A percentile compares a stretch with the other conserved stretches of the same genome.
Evolutionary conservation across 495 filamentous ascomycete species (phyloP).

Genomic region (Letharia columbiana): DNA sequence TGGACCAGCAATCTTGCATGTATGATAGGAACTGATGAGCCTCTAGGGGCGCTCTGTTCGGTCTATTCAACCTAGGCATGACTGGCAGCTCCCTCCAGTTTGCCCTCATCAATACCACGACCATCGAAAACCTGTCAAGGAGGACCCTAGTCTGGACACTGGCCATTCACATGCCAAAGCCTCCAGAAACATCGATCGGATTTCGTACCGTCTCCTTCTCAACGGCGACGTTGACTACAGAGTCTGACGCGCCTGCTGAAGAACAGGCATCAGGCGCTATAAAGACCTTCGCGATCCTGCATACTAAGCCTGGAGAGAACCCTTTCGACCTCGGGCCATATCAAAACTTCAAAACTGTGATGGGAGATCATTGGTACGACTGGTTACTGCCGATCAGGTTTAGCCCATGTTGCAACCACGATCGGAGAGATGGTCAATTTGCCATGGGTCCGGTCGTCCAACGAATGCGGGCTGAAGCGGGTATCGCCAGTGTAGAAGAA

Average conservation of each 20-base stretch:
- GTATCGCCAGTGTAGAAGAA: conserved; percentile 24
- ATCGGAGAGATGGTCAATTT: conserved; percentile 39
- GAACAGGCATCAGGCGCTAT: conserved; percentile 18
- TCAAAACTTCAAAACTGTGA: conserved; percentile 63
- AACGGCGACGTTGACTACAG: conserved; percentile 20
- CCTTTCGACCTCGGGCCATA: conserved; percentile 63
- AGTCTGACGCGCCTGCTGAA: conserved; percentile 14
- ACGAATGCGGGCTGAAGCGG: conserved; percentile 41
- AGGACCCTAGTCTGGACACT: conserved; percentile 58
- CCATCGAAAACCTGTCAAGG: conserved; percentile 65
- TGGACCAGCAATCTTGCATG: conserved; percentile 14
- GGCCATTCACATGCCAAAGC: conserved; percentile 59
- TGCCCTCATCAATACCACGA: conserved; percentile 62
- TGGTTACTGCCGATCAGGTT: conserved; percentile 64
- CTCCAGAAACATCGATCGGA: conserved; percentile 34
- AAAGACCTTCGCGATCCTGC: conserved; percentile 67
- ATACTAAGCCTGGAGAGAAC: conserved; percentile 64
- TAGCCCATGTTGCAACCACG: conserved; percentile 53
- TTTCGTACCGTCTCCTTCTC: conserved; percentile 43
- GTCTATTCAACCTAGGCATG: conserved; percentile 69
- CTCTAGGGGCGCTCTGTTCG: conserved; percentile 56
- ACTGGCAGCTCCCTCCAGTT: conserved; percentile 58
- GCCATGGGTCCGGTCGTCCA: conserved; percentile 44
- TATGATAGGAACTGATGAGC: conserved; percentile 17
- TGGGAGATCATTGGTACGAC: conserved; percentile 60